A percentile compares a stretch with the other conserved stretches of the same genome.
phyloP scores from a whole-genome alignment of 2,329 filamentous ascomycete genomes.

The Ciborinia camelliae region DNA sequence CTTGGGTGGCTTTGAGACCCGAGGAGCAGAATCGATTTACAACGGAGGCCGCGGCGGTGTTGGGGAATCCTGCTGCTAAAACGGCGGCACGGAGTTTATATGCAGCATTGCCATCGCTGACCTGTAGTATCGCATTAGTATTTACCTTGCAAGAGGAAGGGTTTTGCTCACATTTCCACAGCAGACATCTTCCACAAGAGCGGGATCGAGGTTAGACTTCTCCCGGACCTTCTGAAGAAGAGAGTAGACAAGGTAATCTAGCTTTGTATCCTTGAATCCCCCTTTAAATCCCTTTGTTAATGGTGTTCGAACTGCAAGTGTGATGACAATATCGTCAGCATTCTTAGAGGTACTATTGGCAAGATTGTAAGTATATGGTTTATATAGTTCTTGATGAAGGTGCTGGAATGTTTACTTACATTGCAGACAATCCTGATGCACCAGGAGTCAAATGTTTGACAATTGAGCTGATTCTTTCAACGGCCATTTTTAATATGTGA shows the following conservation, averaged over 20 bases:
- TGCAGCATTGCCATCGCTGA: constrained; percentile 78
- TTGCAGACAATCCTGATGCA: constrained; percentile 65
- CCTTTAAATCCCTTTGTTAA: constrained; percentile 87
- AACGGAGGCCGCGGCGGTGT: constrained; percentile 76
- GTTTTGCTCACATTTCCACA: constrained; percentile 72
- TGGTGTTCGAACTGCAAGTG: constrained; percentile 83
- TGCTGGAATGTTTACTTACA: constrained; percentile 57
- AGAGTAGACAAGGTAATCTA: constrained; percentile 83
- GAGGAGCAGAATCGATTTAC: constrained; percentile 98
- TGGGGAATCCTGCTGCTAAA: constrained; percentile 89
- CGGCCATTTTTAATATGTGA: constrained; percentile 58
- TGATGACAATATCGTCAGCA: constrained; percentile 95
- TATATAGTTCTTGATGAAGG: constrained; percentile 17
- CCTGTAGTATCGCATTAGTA: constrained; percentile 45
- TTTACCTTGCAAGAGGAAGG: background rate
- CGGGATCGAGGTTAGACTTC: constrained; percentile 73
- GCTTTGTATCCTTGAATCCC: constrained; percentile 87
- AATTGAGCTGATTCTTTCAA: constrained; percentile 82
- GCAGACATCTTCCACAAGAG: constrained; percentile 83
- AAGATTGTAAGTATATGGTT: constrained; percentile 31
- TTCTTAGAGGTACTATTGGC: constrained; percentile 76
- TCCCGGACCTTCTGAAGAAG: constrained; percentile 73
- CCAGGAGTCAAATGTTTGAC: constrained; percentile 79
- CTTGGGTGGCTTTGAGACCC: constrained; percentile 89
- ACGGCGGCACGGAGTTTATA: constrained; percentile 88